Evolutionary conservation across 2,329 filamentous ascomycete genomes (phyloP), one percentile per base, ranked within the genome.

Genomic region (Hymenoscyphus infarciens): DNA sequence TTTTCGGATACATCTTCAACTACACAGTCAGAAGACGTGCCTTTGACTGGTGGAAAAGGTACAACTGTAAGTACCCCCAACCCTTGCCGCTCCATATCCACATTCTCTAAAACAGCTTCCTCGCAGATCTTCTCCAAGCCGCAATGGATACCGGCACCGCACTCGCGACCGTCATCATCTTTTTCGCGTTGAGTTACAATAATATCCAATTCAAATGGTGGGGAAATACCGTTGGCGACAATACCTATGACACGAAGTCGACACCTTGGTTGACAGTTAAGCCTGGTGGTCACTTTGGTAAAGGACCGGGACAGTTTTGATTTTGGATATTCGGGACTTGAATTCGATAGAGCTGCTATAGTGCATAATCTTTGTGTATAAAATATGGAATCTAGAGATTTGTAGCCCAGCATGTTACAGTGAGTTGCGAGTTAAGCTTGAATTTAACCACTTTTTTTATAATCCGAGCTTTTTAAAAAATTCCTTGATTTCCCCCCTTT

Each of bases 11-110:
- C 60, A 66, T 87, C 54, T 91, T 91, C 78, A 90, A 90, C 75
- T 87, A 82, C 70, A 85, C 80, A 68, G 82, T 91, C 72, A 83
- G 84, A 72, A 80, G 86, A 62, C 81, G 83, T 66, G 87, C 82
- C 75, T 83, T 81, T 5, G 88, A 86, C 42, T 91, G 88, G 88
- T 91, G 88, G 88, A 78, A 88, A 75, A 85, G 87, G 74, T 91
- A 90, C 78, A 91, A 91, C 77, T 91, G 58, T 60, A 27, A 54
- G 56, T 55, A 15, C 22, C 25, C 38, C 38, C 16, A 15, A 3
- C 16, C 29, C 42, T 39, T n/a, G 11, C 22, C 19, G 1, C 11
- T 35, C n/a, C 25, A 13, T 29, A 15, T 5, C 15, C 11, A 7
- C 25, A 7, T 2, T 2, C 1, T 11, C 22, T 27, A 11, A 27